phyloP scores from a whole-genome alignment of 805 yeast species.

The Saturnispora dispora region DNA sequence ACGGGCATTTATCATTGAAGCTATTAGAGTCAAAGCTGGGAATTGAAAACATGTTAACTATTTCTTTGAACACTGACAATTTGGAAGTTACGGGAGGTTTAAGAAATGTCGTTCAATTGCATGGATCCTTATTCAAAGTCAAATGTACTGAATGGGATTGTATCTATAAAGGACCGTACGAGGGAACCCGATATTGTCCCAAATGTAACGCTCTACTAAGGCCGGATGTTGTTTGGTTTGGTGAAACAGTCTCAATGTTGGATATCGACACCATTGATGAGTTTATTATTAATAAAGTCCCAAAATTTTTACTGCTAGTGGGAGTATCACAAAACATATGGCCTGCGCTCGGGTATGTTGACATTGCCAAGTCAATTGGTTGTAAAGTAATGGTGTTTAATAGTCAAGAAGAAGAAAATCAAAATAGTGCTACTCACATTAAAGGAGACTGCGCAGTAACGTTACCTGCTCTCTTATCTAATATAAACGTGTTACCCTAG shows the following conservation, averaged over 20 bases:
- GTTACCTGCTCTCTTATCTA: not conserved
- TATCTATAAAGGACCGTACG: constrained; percentile 41
- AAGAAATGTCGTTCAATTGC: constrained; percentile 22
- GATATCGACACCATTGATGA: constrained; percentile 61
- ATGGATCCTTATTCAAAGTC: constrained; percentile 68
- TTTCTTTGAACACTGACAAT: constrained; percentile 57
- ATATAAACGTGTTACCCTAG: not conserved
- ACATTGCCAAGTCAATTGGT: not conserved
- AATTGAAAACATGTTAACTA: not conserved
- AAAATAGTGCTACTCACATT: not conserved
- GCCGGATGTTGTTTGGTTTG: constrained; percentile 94
- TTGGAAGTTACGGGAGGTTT: constrained; percentile 47
- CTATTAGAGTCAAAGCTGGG: not conserved
- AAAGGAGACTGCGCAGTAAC: not conserved
- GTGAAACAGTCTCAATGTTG: constrained; percentile 69
- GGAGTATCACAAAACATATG: constrained; percentile 83
- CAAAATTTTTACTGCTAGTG: constrained; percentile 23
- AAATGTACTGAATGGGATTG: constrained; percentile 73
- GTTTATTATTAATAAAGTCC: constrained; percentile 32
- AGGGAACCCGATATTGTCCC: constrained; percentile 60
- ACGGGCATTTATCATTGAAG: not conserved
- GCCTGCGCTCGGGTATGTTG: constrained; percentile 46
- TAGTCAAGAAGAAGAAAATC: not conserved
- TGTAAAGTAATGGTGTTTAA: not conserved
- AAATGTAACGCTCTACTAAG: constrained; percentile 58